Base-by-base conservation (phyloP, 2,329 filamentous ascomycete species). In the Pleurostoma richardsiae region DNA sequence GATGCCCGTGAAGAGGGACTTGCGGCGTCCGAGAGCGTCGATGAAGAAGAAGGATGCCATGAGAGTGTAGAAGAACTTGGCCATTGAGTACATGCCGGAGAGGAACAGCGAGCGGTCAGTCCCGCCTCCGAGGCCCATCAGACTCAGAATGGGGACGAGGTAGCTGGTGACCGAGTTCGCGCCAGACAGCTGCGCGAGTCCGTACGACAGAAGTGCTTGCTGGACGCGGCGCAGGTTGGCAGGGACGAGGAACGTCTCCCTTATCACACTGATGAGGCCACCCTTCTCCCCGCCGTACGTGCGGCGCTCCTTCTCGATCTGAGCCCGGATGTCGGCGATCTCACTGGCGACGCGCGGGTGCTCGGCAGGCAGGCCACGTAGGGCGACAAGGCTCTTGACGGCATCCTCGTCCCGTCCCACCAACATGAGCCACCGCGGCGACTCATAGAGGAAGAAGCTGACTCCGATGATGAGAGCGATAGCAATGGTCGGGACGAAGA, bases 81-180 rank as follows among this genome's bases (percentile, higher is more conserved):
- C 58, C 40, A 73, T 54, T 7, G 59, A 61, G 44, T 73, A 74
- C 56, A 74, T 69, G 44, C 62, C 65, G 2, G 60, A 66, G 2
- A 72, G 54, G 41, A 72, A 68, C 6, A 74, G 57, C 26, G 54
- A 62, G 1, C 59, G 54, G 0, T 56, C 56, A 0, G 61, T 62
- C 1, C 57, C 59, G 2, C 61, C 53, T 2, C 49, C 52, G 2
- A 61, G 30, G 2, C 69, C 69, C 5, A 70, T 52, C 8, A 73
- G 46, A 3, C 53, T 60, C 40, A 75, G 47, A 36, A 74, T 68
- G 1, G 70, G 64, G 0, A 74, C 61, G 5, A 73, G 56, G 50
- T 76, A 71, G 10, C 65, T 56, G 0, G 70, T 71, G 41, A 76
- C 66, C 2, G 64, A 61, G 53, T 71, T 70, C 19, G 69, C 70